Evolutionary conservation across 176 grass and related monocot species (phyloP).

Genomic region (Eragrostis curvula): DNA sequence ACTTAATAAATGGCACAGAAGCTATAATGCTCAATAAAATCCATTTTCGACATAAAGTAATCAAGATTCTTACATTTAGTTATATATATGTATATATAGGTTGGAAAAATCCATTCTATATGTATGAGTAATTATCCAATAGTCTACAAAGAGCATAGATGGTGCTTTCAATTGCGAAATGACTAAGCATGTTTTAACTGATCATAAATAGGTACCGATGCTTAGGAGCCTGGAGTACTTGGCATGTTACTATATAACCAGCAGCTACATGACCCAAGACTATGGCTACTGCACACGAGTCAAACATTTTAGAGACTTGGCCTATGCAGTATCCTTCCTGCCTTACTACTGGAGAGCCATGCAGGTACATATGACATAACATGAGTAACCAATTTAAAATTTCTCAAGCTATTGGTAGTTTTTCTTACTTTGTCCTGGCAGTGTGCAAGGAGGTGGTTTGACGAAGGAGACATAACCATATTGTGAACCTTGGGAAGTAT

Average conservation of each 20-base stretch:
- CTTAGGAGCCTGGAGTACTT: slow-evolving; percentile 92
- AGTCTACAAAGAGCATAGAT: slow-evolving; percentile 23
- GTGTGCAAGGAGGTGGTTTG: slow-evolving; percentile 99
- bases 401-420: slow-evolving; percentile 12
- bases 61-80: no score
- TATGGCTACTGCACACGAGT: slow-evolving; percentile 95
- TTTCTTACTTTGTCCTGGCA: slow-evolving; percentile 41
- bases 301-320: slow-evolving; percentile 88
- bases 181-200: slow-evolving; percentile 38
- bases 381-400: slow-evolving; percentile 11
- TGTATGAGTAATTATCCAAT: slow-evolving; percentile 26
- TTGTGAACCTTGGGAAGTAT: slow-evolving; percentile 94
- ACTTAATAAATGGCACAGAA: not conserved
- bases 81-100: no score
- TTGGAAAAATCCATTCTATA: no score
- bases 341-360: slow-evolving; percentile 99
- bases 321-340: slow-evolving; percentile 95
- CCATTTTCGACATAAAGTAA: not conserved
- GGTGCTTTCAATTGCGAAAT: slow-evolving; percentile 29
- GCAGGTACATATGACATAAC: slow-evolving; percentile 63
- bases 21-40: slow-evolving; percentile 22
- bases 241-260: slow-evolving; percentile 94
- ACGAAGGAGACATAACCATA: slow-evolving; percentile 89
- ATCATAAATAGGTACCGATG: slow-evolving; percentile 77
- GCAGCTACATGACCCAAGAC: slow-evolving; percentile 94